Conservation (phyloP, 257 asterid species). For the Solanum tacnaense region DNA sequence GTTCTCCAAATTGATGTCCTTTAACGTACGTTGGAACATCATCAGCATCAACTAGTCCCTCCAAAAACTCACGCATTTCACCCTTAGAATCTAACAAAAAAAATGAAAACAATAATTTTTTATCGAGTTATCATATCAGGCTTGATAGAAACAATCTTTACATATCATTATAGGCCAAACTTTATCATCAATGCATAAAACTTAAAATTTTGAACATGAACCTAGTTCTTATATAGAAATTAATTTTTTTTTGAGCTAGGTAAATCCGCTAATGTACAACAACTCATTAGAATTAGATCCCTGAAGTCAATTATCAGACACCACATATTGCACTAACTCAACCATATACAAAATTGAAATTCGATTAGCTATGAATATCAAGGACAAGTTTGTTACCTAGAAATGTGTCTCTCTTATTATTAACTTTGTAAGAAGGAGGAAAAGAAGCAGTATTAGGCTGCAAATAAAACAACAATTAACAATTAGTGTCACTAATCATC, state of each 20-base stretch:
- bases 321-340: not conserved
- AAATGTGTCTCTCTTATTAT: conserved; percentile 4
- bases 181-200: no score
- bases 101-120: not conserved
- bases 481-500: not conserved
- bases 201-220: no score
- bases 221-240: no score
- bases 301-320: no score
- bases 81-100: conserved; percentile 21
- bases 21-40: conserved; percentile 47
- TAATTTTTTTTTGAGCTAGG: no score
- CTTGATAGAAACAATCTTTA: no score
- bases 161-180: no score
- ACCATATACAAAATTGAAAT: not conserved
- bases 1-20: conserved; percentile 29
- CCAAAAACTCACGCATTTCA: conserved; percentile 21
- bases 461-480: not conserved
- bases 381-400: conserved; percentile 17
- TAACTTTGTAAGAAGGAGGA: conserved; percentile 24
- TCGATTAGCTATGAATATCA: no score
- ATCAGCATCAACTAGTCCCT: conserved; percentile 21
- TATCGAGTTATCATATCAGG: no score
- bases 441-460: conserved; percentile 49
- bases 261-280: no score
- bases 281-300: no score